phyloP scores from a whole-genome alignment of 1,139 yeast genomes.

The Debaryomyces udenii region DNA sequence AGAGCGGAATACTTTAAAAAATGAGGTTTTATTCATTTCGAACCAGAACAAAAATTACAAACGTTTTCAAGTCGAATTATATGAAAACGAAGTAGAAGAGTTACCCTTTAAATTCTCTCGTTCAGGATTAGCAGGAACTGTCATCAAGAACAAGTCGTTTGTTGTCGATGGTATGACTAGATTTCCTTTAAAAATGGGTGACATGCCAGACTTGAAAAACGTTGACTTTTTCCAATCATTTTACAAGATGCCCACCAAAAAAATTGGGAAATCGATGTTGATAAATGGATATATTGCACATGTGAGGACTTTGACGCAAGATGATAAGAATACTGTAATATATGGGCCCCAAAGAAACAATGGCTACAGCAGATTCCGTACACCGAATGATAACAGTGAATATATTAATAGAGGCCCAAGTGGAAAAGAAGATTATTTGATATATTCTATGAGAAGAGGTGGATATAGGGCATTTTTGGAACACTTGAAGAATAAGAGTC shows the following conservation, averaged over 20 bases:
- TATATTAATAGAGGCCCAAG: conserved; percentile 48
- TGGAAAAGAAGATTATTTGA: conserved; percentile 37
- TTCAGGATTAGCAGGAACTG: conserved; percentile 72
- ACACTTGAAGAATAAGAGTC: conserved; percentile 16
- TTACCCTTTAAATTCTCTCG: conserved; percentile 49
- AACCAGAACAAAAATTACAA: conserved; percentile 53
- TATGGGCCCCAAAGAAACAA: conserved; percentile 38
- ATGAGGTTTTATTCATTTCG: conserved; percentile 64
- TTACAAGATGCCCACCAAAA: conserved; percentile 59
- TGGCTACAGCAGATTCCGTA: conserved; percentile 35
- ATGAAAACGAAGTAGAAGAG: conserved; percentile 32
- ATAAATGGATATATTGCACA: conserved; percentile 77
- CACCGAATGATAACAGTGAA: conserved; percentile 37
- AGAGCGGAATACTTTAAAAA: conserved; percentile 67
- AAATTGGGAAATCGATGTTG: conserved; percentile 75
- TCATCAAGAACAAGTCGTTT: conserved; percentile 47
- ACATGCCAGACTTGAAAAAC: conserved; percentile 60
- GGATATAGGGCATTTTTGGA: conserved; percentile 43
- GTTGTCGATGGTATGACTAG: conserved; percentile 47
- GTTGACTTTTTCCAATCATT: conserved; percentile 56
- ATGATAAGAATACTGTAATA: conserved; percentile 67
- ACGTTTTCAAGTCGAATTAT: conserved; percentile 36
- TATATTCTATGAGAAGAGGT: conserved; percentile 43
- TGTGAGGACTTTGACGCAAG: conserved; percentile 60
- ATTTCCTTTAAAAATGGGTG: conserved; percentile 65